A percentile compares a stretch with the other conserved stretches of the same genome.
phyloP scores from a whole-genome alignment of 345 rosid genomes.

The Iberis pinnata region DNA sequence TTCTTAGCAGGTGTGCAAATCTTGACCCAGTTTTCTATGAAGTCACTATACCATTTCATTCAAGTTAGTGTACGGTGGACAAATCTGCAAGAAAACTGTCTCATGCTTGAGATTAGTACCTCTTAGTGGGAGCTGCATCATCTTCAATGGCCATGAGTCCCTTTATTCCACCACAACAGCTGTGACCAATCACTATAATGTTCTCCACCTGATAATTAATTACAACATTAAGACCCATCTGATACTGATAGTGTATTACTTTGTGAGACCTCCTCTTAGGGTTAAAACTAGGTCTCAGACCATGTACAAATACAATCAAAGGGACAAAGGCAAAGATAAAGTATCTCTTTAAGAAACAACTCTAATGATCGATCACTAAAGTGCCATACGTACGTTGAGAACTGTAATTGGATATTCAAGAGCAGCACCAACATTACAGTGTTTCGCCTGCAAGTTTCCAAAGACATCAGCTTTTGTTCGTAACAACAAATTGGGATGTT shows the following conservation, averaged over 20 bases:
- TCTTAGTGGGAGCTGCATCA: constrained; percentile 28
- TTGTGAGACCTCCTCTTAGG: not conserved
- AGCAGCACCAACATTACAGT: constrained; percentile 82
- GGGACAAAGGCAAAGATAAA: not conserved
- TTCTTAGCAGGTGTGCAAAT: constrained; percentile 69
- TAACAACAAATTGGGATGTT: not conserved
- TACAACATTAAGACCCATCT: not conserved
- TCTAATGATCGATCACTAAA: not conserved
- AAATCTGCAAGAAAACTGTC: not conserved
- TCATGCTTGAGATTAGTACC: constrained; percentile 7
- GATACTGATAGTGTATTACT: too few relatives aligned
- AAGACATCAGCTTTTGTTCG: constrained; percentile 6
- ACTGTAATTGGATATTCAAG: constrained; percentile 91
- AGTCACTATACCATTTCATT: constrained; percentile 49
- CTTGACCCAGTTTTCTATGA: constrained; percentile 82
- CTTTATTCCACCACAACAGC: constrained; percentile 93
- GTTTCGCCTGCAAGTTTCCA: constrained; percentile 45
- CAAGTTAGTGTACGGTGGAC: constrained; percentile 22
- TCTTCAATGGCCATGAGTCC: constrained; percentile 66
- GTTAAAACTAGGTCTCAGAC: not conserved
- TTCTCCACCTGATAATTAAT: constrained; percentile 63
- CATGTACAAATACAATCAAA: too few relatives aligned
- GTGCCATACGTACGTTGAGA: constrained; percentile 49
- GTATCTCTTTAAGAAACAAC: not conserved
- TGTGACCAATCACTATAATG: constrained; percentile 84